Percentiles rank a stretch among this genome's conserved stretches.
Evolutionary conservation across 257 asterid species (phyloP).

Genomic region (Leonotis leonurus): DNA sequence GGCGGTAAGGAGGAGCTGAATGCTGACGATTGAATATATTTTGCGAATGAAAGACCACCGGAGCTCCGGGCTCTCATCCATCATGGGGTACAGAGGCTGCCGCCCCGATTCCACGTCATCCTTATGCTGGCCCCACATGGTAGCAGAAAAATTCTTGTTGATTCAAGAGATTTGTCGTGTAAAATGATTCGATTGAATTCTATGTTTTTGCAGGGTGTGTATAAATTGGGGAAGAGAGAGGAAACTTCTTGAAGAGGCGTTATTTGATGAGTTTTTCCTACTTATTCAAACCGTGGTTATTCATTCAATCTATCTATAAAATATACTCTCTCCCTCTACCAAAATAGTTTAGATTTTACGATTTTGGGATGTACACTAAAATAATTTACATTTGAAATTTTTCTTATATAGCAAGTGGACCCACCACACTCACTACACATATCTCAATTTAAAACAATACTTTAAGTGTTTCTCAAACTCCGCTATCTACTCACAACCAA

Average conservation of each 20-base stretch:
- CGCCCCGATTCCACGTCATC: conserved; percentile 48
- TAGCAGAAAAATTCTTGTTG: neutral
- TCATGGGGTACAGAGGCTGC: conserved; percentile 52
- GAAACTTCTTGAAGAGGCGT: conserved; percentile 14
- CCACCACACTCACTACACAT: no score
- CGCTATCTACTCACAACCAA: no score
- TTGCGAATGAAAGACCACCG: conserved; percentile 84
- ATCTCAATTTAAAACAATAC: no score
- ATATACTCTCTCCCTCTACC: no score
- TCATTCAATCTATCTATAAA: no score
- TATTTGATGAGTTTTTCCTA: no score
- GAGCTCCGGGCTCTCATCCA: conserved; percentile 63
- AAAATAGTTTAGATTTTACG: no score
- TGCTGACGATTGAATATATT: conserved; percentile 49
- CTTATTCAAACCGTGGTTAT: no score
- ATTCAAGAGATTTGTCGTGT: neutral
- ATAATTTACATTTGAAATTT: no score
- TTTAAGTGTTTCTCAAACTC: no score
- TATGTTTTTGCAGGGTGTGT: neutral
- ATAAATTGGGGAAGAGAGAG: conserved; percentile 1
- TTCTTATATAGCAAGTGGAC: no score
- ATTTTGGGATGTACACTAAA: no score
- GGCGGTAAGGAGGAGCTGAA: conserved; percentile 63
- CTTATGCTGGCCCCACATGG: conserved; percentile 41
- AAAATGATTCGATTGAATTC: neutral